These are phyloP conservation scores for Monascus purpureus DNA, from an alignment of 495 filamentous ascomycete genomes.

Conservation along the genomic window DNA sequence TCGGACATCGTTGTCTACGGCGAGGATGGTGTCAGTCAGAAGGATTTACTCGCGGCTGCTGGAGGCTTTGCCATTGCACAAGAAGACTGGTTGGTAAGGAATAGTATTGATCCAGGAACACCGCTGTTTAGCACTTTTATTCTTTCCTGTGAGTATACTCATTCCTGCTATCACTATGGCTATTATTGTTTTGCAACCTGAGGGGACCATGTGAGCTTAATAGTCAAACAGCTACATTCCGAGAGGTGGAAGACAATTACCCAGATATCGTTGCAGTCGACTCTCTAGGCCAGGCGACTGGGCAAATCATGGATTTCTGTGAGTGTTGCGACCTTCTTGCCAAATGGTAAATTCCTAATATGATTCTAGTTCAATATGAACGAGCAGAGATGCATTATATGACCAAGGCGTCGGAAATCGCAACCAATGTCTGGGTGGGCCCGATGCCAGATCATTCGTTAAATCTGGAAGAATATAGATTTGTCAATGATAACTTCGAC, in stretches of 20 bases:
- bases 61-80: slow-evolving; percentile 65
- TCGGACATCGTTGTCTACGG: slow-evolving; percentile 91
- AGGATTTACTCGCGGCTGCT: slow-evolving; percentile 50
- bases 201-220: too few relatives aligned
- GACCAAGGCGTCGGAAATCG: slow-evolving; percentile 79
- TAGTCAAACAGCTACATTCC: slow-evolving; percentile 41
- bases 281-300: slow-evolving; percentile 57
- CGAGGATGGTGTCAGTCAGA: slow-evolving; percentile 40
- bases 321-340: slow-evolving; percentile 13
- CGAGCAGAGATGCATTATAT: slow-evolving; percentile 84
- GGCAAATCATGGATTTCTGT: slow-evolving; percentile 79
- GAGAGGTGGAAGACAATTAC: slow-evolving; percentile 57
- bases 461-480: slow-evolving; percentile 8
- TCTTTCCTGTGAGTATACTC: slow-evolving; percentile 39
- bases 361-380: slow-evolving; percentile 57
- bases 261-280: slow-evolving; percentile 60
- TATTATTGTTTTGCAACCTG: too few relatives aligned
- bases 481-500: slow-evolving; percentile 37
- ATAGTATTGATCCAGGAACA: slow-evolving; percentile 39
- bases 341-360: slow-evolving; percentile 7
- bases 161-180: too few relatives aligned
- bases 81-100: slow-evolving; percentile 50
- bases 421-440: slow-evolving; percentile 79
- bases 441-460: slow-evolving; percentile 60
- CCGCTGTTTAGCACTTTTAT: slow-evolving; percentile 78